Base-by-base conservation (phyloP, 2,329 filamentous ascomycete species). In the Claviceps quebecensis region DNA sequence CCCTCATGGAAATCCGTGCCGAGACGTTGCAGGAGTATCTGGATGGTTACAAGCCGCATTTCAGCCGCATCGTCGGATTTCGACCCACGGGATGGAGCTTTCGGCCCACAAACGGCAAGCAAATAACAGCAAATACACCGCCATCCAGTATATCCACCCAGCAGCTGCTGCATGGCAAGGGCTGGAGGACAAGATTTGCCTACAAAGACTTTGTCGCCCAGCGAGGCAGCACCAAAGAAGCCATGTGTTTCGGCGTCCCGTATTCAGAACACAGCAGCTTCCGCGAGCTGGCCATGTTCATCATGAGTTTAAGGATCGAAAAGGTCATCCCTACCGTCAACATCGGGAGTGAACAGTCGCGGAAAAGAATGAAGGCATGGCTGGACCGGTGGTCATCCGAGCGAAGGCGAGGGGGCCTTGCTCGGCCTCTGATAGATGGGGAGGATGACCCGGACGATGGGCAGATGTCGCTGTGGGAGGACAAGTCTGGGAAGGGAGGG, bases 201-300 rank as follows among this genome's bases (percentile, higher is more conserved):
- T 79, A 80, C 59, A 70, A 73, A 7, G 86, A 96, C 53, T 76
- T 98, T 41, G 74, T 81, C 0, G 84, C 88, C 0, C 88, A 95
- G 67, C 77, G 88, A 4, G 93, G 93, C 3, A 90, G 86, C 67
- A 90, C 86, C 3, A 77, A 77, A 47, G 83, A 91, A 59, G 86
- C 86, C 39, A 84, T 85, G 65, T 96, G 89, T 65, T 95, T 94
- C 59, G 90, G 88, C 0, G 93, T 97, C 2, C 93, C 93, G 2
- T 98, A 98, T 64, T 90, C 84, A 49, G 93, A 98, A 69, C 93
- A 98, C 65, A 93, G 86, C 65, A 94, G 87, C 55, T 98, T 98
- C 63, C 77, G 91, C 41, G 93, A 98, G 71, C 68, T 98, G 63
- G 91, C 88, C 0, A 84, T 97, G 77, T 98, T 98, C 63, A 80